Percentiles rank a stretch among this genome's conserved stretches.
These are phyloP conservation scores for Hyaloraphidium curvatum DNA, from an alignment of 192 early-diverging fungal species.

Conservation along the genomic window DNA sequence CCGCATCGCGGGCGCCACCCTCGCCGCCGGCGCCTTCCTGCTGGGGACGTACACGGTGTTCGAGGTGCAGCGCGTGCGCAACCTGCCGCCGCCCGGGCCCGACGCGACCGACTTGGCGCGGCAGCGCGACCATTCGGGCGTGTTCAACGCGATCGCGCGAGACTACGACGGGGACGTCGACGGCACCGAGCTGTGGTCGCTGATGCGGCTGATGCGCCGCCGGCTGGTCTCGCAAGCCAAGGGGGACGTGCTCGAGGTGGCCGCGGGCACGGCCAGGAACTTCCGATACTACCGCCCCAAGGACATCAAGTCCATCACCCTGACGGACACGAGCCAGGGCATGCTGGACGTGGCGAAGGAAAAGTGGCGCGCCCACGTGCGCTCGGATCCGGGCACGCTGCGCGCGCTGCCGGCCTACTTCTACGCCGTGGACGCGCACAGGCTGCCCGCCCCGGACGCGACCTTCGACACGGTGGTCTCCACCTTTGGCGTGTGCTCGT, in stretches of 20 bases:
- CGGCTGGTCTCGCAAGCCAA: conserved; percentile 24
- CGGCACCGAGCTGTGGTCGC: background rate
- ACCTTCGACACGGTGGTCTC: conserved; percentile 41
- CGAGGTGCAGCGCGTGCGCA: background rate
- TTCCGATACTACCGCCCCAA: conserved; percentile 25
- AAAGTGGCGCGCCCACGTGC: conserved; percentile 3
- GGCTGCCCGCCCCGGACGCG: conserved; percentile 5
- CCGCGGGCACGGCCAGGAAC: conserved; percentile 44
- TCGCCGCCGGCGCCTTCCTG: background rate
- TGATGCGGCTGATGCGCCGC: conserved; percentile 13
- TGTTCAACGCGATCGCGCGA: conserved; percentile 26
- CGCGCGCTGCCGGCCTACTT: conserved; percentile 8
- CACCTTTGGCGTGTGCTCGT: conserved; percentile 47
- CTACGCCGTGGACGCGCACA: conserved; percentile 15
- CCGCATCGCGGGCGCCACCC: background rate
- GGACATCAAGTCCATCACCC: conserved; percentile 18
- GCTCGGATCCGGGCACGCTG: conserved; percentile 9
- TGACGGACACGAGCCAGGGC: conserved; percentile 24
- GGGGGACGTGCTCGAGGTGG: conserved; percentile 36
- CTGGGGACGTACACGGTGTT: background rate
- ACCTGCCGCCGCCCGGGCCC: background rate
- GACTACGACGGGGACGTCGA: conserved; percentile 34
- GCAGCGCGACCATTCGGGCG: background rate
- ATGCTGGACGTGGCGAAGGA: conserved; percentile 32
- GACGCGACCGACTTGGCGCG: background rate